A percentile compares a stretch with the other conserved stretches of the same genome.
Conservation (phyloP, 2,329 filamentous ascomycete species). For the Ceratocystis lukuohia region DNA sequence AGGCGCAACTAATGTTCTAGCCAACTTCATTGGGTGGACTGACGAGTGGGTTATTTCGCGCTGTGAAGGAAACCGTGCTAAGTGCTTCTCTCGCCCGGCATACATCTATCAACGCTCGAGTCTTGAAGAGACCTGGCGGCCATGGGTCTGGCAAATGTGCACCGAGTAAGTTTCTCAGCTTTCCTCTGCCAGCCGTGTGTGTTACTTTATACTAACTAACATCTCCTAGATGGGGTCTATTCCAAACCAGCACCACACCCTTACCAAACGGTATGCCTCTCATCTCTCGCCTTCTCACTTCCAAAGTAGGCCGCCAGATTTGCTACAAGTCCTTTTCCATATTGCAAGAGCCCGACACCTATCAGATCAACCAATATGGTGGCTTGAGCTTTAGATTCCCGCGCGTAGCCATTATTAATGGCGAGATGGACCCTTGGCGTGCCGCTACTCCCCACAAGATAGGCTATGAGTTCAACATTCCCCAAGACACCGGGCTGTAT, state of each 20-base stretch:
- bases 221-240: conserved; percentile 55
- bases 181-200: background rate
- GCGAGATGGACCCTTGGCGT: conserved; percentile 68
- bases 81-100: conserved; percentile 29
- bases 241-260: conserved; percentile 58
- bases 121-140: conserved; percentile 18
- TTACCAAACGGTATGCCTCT: conserved; percentile 52
- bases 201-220: conserved; percentile 14
- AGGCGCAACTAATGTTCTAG: conserved; percentile 31
- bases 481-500: conserved; percentile 53
- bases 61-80: conserved; percentile 26
- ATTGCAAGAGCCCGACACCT: conserved; percentile 45
- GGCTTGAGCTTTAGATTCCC: conserved; percentile 59
- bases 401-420: conserved; percentile 64
- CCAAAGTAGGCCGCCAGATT: conserved; percentile 47
- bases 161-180: conserved; percentile 32
- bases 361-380: conserved; percentile 62
- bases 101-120: conserved; percentile 20
- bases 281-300: conserved; percentile 54
- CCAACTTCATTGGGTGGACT: conserved; percentile 41
- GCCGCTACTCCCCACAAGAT: conserved; percentile 57
- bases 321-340: conserved; percentile 61
- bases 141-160: conserved; percentile 42
- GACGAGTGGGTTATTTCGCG: conserved; percentile 24
- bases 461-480: conserved; percentile 42